These are phyloP conservation scores for Actinidia polygama DNA, from an alignment of 179 eudicot species.

Conservation along the genomic window DNA sequence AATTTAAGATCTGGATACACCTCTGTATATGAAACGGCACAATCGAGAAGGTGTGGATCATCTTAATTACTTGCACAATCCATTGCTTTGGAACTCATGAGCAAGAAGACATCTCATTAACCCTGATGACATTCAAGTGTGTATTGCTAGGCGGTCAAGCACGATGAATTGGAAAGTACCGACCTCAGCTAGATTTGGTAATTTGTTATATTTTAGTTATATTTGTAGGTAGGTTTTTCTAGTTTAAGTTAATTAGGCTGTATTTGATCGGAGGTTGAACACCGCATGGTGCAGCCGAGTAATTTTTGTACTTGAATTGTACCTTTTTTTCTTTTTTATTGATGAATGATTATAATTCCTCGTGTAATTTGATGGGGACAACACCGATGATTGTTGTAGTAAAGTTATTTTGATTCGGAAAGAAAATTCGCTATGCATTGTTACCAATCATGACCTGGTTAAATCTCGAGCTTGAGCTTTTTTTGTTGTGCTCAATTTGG, in stretches of 20 bases:
- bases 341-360: neutral
- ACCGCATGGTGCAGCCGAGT: neutral
- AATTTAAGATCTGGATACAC: neutral
- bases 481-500: no score
- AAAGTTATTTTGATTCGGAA: neutral
- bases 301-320: neutral
- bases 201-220: neutral
- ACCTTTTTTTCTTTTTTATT: neutral
- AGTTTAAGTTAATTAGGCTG: neutral
- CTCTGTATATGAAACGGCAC: conserved; percentile 13
- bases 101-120: neutral
- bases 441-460: no score
- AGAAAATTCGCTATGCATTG: no score
- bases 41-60: neutral
- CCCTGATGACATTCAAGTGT: neutral
- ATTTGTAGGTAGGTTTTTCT: conserved; percentile 7
- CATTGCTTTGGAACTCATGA: neutral
- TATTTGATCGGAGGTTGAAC: neutral
- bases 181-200: neutral
- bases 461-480: no score
- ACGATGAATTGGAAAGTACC: neutral
- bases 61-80: neutral
- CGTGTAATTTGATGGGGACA: neutral
- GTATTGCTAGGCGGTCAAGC: neutral
- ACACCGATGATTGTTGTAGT: neutral